Evolutionary conservation across 257 asterid genomes (phyloP).

Genomic region (Solanum pinnatisectum): DNA sequence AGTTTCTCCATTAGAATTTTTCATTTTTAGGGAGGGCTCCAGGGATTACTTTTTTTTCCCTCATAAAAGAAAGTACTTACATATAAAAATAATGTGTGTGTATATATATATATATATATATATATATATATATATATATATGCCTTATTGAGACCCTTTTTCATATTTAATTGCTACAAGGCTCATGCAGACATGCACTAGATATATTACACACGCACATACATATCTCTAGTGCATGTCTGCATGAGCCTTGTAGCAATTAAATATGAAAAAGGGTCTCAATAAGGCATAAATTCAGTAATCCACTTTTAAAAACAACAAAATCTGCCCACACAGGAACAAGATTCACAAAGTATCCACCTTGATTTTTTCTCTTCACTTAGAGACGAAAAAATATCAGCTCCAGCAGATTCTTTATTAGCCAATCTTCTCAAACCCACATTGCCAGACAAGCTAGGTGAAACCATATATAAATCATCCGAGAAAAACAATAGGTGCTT

Average conservation of each 20-base stretch:
- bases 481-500: slow-evolving; percentile 65
- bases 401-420: slow-evolving; percentile 38
- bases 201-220: too few species aligned
- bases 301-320: neutral
- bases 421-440: slow-evolving; percentile 24
- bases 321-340: neutral
- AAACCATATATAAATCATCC: slow-evolving; percentile 37
- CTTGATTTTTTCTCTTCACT: slow-evolving; percentile 56
- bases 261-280: neutral
- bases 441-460: slow-evolving; percentile 18
- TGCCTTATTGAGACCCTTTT: too few species aligned
- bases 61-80: neutral
- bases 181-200: too few species aligned
- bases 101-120: too few species aligned
- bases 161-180: too few species aligned
- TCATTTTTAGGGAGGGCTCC: neutral
- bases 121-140: too few species aligned
- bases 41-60: neutral
- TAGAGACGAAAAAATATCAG: slow-evolving; percentile 57
- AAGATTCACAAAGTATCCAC: neutral
- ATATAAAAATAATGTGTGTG: neutral
- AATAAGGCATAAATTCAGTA: neutral
- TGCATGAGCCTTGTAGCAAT: neutral
- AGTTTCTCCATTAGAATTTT: neutral
- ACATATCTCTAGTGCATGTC: neutral